A percentile compares a stretch with the other conserved stretches of the same genome.
phyloP scores from a whole-genome alignment of 2,329 filamentous ascomycete genomes.

The Talaromyces albobiverticillius region DNA sequence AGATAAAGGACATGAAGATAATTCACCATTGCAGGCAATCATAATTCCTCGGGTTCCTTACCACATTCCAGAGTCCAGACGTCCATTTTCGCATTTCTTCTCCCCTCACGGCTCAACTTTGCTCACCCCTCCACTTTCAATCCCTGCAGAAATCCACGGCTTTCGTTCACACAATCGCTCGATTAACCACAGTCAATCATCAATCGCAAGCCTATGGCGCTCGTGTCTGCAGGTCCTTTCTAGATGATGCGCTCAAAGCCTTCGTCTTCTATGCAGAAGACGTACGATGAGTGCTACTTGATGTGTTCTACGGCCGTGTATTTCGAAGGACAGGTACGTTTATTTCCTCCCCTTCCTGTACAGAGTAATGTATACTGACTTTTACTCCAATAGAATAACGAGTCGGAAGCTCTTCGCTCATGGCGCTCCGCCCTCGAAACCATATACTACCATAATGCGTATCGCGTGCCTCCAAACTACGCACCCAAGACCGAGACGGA shows the following conservation, averaged over 20 bases:
- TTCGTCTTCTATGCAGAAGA: conserved; percentile 83
- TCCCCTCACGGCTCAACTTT: too few species aligned
- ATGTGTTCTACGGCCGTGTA: conserved; percentile 94
- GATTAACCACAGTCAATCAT: too few species aligned
- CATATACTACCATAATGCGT: conserved; percentile 82
- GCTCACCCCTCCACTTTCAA: too few species aligned
- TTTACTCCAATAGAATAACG: conserved; percentile 66
- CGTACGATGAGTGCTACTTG: conserved; percentile 93
- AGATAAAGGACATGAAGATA: too few species aligned
- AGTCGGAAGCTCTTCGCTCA: conserved; percentile 82
- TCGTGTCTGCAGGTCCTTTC: conserved; percentile 17
- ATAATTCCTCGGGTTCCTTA: too few species aligned
- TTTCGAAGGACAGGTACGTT: conserved; percentile 80
- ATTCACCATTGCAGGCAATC: too few species aligned
- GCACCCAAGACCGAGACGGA: conserved; percentile 77
- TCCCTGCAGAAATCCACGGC: too few species aligned
- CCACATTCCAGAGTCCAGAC: too few species aligned
- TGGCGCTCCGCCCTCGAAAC: conserved; percentile 87
- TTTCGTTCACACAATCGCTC: too few species aligned
- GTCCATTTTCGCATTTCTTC: too few species aligned
- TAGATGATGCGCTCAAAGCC: conserved; percentile 56
- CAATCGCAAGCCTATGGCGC: conserved; percentile 20
- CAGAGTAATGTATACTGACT: background rate
- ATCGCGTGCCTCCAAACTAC: conserved; percentile 67
- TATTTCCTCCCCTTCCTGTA: background rate